phyloP scores from a whole-genome alignment of 345 rosid genomes.

The Boechera stricta region DNA sequence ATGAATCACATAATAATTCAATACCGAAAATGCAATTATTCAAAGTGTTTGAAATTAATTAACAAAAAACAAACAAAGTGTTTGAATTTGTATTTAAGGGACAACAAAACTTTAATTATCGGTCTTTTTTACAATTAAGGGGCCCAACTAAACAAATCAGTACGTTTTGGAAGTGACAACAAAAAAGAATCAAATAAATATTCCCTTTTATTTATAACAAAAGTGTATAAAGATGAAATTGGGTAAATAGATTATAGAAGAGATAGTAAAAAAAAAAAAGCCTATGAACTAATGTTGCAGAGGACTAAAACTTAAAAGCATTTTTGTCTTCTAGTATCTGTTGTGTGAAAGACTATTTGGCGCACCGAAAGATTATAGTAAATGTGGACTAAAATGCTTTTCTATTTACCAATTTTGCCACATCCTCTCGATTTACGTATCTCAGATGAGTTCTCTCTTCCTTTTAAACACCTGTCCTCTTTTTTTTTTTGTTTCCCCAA shows the following conservation, averaged over 20 bases:
- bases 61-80: background rate
- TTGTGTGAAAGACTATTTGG: slow-evolving; percentile 12
- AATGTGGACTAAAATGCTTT: slow-evolving; percentile 18
- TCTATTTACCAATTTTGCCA: slow-evolving; percentile 33
- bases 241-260: background rate
- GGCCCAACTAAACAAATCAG: background rate
- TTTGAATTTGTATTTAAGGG: background rate
- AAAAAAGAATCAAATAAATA: background rate
- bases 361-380: slow-evolving; percentile 36
- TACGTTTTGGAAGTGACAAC: background rate
- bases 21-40: background rate
- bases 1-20: background rate
- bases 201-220: background rate
- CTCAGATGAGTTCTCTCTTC: slow-evolving; percentile 22
- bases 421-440: slow-evolving; percentile 41
- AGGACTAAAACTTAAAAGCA: slow-evolving; percentile 10
- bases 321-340: slow-evolving; percentile 32
- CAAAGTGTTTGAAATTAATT: background rate
- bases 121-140: background rate
- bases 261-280: background rate
- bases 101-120: background rate
- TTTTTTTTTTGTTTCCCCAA: background rate
- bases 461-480: slow-evolving; percentile 31
- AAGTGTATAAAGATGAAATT: background rate
- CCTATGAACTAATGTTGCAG: slow-evolving; percentile 2